phyloP scores from a whole-genome alignment of 2,329 filamentous ascomycete species.

The Botryosphaeria dothidea region DNA sequence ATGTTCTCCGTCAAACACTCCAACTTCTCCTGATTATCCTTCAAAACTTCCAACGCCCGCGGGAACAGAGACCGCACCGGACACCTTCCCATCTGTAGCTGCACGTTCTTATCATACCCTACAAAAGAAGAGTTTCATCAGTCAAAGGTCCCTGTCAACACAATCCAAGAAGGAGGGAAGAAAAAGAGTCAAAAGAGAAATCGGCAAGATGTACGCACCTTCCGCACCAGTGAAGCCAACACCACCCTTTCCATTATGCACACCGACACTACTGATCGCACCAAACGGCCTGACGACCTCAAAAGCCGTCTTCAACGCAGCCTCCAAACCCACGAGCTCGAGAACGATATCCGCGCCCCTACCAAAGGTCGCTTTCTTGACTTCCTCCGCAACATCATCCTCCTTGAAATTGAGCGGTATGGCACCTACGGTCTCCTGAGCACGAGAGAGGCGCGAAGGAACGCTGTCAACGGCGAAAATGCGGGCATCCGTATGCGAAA shows the following conservation, averaged over 20 bases:
- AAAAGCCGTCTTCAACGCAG: slow-evolving; percentile 49
- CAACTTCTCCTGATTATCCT: slow-evolving; percentile 51
- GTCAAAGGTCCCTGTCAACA: slow-evolving; percentile 25
- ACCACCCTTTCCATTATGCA: slow-evolving; percentile 44
- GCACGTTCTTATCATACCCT: slow-evolving; percentile 52
- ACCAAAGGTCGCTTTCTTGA: slow-evolving; percentile 74
- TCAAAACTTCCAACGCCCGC: slow-evolving; percentile 46
- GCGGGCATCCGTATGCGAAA: slow-evolving; percentile 71
- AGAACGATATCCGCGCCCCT: slow-evolving; percentile 84
- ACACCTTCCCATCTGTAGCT: slow-evolving; percentile 52
- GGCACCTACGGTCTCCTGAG: slow-evolving; percentile 67
- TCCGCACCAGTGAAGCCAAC: slow-evolving; percentile 14
- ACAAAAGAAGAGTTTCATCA: slow-evolving; percentile 28
- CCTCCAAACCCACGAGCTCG: slow-evolving; percentile 50
- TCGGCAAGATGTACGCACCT: background rate
- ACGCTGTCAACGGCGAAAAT: slow-evolving; percentile 80
- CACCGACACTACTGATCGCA: slow-evolving; percentile 51
- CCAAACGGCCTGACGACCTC: slow-evolving; percentile 53
- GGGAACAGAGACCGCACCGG: slow-evolving; percentile 52
- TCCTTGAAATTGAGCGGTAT: slow-evolving; percentile 81
- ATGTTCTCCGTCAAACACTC: slow-evolving; percentile 51
- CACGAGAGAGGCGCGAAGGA: slow-evolving; percentile 71
- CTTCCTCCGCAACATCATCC: slow-evolving; percentile 64
- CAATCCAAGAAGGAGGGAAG: background rate
- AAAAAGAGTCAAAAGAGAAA: background rate